These are phyloP conservation scores for Aristolochia californica DNA, from an alignment of 164 flowering plant genomes.

Conservation along the genomic window DNA sequence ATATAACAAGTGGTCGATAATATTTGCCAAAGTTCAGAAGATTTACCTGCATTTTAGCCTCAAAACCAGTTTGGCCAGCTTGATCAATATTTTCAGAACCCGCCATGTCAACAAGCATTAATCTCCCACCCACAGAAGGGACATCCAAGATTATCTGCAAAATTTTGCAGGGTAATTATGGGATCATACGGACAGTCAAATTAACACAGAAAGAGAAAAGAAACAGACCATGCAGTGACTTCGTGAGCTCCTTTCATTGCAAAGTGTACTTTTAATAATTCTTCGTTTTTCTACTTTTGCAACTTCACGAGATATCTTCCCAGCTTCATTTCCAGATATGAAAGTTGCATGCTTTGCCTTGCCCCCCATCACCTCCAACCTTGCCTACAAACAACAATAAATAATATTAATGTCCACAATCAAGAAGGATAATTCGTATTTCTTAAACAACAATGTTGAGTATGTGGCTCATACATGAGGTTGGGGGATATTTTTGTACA, in stretches of 20 bases:
- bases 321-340: slow-evolving; percentile 89
- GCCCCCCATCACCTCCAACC: slow-evolving; percentile 90
- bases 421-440: too few species aligned
- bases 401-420: too few species aligned
- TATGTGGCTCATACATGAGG: too few species aligned
- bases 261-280: slow-evolving; percentile 76
- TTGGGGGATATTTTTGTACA: too few species aligned
- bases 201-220: background rate
- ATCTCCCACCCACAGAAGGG: slow-evolving; percentile 84
- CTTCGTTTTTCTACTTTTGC: slow-evolving; percentile 94
- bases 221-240: slow-evolving; percentile 92
- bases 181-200: too few species aligned
- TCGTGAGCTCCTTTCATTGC: slow-evolving; percentile 92
- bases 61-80: slow-evolving; percentile 91
- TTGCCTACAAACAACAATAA: too few species aligned
- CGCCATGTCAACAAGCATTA: slow-evolving; percentile 99
- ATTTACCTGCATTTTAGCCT: slow-evolving; percentile 93
- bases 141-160: slow-evolving; percentile 85
- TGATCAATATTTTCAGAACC: slow-evolving; percentile 98
- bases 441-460: too few species aligned
- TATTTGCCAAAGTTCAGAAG: background rate
- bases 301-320: slow-evolving; percentile 82
- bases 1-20: background rate
- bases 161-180: background rate
- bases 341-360: slow-evolving; percentile 96